Percentiles rank a stretch among this genome's conserved stretches.
phyloP scores from a whole-genome alignment of 2,329 filamentous ascomycete genomes.

The Cytospora mali region DNA sequence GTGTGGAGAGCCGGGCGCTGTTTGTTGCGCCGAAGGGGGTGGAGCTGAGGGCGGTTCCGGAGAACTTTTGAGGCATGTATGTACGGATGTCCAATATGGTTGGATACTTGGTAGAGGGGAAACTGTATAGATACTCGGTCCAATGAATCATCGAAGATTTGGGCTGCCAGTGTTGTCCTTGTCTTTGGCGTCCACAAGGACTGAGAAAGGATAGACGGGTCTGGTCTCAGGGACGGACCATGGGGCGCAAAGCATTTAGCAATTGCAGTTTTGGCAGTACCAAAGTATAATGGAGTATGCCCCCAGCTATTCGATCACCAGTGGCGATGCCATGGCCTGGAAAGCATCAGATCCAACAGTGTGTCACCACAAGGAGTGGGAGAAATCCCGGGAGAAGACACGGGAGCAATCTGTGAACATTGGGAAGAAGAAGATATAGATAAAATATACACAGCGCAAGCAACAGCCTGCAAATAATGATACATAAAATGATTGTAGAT shows the following conservation, averaged over 20 bases:
- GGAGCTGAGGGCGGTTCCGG: constrained; percentile 42
- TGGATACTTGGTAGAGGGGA: background rate
- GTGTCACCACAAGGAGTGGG: no score
- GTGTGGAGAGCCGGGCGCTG: constrained; percentile 59
- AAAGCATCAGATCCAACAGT: no score
- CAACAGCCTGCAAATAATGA: background rate
- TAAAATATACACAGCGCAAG: background rate
- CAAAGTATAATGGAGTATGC: no score
- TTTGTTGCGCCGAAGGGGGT: constrained; percentile 61
- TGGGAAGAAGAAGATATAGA: background rate
- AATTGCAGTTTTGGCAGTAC: no score
- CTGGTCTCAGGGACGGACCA: no score
- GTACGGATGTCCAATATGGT: background rate
- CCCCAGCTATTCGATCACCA: no score
- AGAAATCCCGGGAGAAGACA: no score
- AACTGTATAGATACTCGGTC: background rate
- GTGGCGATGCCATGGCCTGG: no score
- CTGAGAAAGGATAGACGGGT: no score
- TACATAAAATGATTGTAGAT: background rate
- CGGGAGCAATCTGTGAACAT: no score
- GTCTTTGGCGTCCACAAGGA: no score
- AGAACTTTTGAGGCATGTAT: constrained; percentile 41
- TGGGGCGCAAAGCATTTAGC: no score
- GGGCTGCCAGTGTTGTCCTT: background rate
- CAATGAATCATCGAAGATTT: background rate